Conservation (phyloP, 768 basidiomycete species). For the Hortiboletus campestris region DNA sequence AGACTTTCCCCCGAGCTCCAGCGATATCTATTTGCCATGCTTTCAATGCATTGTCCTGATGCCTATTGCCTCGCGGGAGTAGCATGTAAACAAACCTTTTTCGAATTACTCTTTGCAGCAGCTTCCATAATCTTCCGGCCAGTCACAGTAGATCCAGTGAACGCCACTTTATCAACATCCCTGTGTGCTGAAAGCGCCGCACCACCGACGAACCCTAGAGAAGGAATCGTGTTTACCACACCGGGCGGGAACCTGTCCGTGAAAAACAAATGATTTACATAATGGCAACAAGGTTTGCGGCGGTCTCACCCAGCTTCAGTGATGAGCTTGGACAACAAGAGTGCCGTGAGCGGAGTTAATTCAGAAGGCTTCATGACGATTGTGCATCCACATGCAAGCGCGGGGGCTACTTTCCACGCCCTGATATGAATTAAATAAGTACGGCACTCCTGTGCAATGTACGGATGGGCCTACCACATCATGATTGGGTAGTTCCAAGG, state of each 20-base stretch:
- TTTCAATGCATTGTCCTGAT: slow-evolving; percentile 12
- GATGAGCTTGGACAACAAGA: slow-evolving; percentile 78
- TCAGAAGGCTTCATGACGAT: slow-evolving; percentile 96
- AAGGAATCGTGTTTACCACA: slow-evolving; percentile 86
- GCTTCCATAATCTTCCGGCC: slow-evolving; percentile 91
- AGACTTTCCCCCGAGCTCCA: slow-evolving; percentile 94
- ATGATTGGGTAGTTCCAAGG: slow-evolving; percentile 93
- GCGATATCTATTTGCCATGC: slow-evolving; percentile 56
- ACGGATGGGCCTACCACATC: slow-evolving; percentile 58
- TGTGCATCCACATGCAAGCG: slow-evolving; percentile 87
- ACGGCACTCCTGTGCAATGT: neutral
- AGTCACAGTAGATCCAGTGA: slow-evolving; percentile 89
- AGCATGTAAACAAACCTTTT: slow-evolving; percentile 59
- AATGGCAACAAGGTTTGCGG: slow-evolving; percentile 6
- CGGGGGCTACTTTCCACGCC: slow-evolving; percentile 93
- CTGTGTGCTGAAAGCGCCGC: slow-evolving; percentile 79
- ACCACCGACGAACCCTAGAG: slow-evolving; percentile 78
- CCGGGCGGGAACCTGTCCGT: slow-evolving; percentile 80
- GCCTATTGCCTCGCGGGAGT: slow-evolving; percentile 24
- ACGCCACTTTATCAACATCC: slow-evolving; percentile 92
- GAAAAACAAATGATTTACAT: slow-evolving; percentile 15
- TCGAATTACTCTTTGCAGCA: slow-evolving; percentile 89
- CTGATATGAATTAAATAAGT: slow-evolving; percentile 31
- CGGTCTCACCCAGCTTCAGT: slow-evolving; percentile 73
- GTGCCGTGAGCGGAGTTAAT: slow-evolving; percentile 77